phyloP scores from a whole-genome alignment of 1,139 yeast genomes.

The Yamadazyma mexicana region DNA sequence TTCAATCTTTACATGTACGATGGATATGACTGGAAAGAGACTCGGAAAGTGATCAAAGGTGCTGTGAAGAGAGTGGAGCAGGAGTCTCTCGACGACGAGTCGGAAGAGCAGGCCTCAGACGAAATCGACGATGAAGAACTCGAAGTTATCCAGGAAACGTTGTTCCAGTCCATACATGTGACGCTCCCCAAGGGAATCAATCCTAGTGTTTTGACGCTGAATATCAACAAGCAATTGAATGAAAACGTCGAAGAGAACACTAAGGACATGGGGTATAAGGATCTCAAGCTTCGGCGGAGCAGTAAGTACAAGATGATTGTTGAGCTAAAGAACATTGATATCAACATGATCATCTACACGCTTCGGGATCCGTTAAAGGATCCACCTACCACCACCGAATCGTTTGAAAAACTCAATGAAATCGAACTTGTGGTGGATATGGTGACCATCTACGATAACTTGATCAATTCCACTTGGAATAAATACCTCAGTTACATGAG shows the following conservation, averaged over 20 bases:
- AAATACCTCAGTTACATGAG: constrained; percentile 73
- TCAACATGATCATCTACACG: constrained; percentile 46
- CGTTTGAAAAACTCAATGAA: constrained; percentile 49
- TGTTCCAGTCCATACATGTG: constrained; percentile 74
- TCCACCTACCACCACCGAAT: constrained; percentile 13
- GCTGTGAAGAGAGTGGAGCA: constrained; percentile 64
- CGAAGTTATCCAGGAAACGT: constrained; percentile 55
- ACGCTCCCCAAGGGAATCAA: constrained; percentile 55
- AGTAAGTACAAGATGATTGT: constrained; percentile 59
- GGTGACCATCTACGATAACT: constrained; percentile 54
- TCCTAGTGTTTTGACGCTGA: constrained; percentile 47
- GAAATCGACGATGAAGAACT: constrained; percentile 20
- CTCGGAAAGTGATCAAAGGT: constrained; percentile 62
- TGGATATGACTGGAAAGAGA: constrained; percentile 91
- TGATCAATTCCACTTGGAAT: constrained; percentile 90
- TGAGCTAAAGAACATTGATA: constrained; percentile 53
- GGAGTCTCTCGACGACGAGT: constrained; percentile 33
- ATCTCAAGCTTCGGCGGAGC: constrained; percentile 65
- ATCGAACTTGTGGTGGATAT: constrained; percentile 28
- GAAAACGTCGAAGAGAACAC: constrained; percentile 18
- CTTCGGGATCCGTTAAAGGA: constrained; percentile 48
- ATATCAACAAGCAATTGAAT: constrained; percentile 51
- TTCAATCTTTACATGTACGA: constrained; percentile 62
- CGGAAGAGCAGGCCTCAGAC: constrained; percentile 12
- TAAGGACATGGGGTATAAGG: constrained; percentile 25